Base-by-base conservation (phyloP, 2,329 filamentous ascomycete species). In the Paradendryphiella salina region DNA sequence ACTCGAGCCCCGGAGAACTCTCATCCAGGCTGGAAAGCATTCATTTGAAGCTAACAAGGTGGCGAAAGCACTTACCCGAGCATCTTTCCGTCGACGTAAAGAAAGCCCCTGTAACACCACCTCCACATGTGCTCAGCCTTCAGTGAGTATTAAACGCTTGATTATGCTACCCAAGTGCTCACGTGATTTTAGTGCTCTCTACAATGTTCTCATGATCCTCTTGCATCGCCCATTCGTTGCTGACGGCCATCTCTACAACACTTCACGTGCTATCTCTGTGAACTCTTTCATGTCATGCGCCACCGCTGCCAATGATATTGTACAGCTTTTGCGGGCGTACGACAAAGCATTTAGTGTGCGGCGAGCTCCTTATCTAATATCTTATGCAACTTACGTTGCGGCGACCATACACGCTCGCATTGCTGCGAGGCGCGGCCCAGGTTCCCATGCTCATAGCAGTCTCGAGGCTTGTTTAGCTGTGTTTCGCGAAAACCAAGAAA, bases 351-450 rank as follows among this genome's bases (percentile, higher is more conserved):
- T 79, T 33, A 77, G 75, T 1, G 71, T 81, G 1, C 66, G 71
- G 9, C 66, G 74, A 9, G 78, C 80, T 0, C 81, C 81, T 0
- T 83, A 83, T 46, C 65, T 83, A 1, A 75, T 83, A 14, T 80
- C 78, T 0, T 84, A 84, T 59, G 79, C 81, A 0, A 81, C 79
- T 0, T 84, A 83, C 50, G 79, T 82, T 0, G 75, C 76, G 3
- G 79, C 79, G 0, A 82, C 79, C 0, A 81, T 83, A 14, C 76
- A 79, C 42, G 77, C 76, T 0, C 78, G 79, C 3, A 79, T 80
- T 0, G 77, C 80, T 3, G 76, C 77, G 35, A 71, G 76, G 7
- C 70, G 72, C 6, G 63, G 62, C 0, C 68, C 69, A 0, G 78
- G 75, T 0, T 70, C 74, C 3, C 73, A 77, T 37, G 64, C 64